phyloP scores from a whole-genome alignment of 169 alveolate species.

The Babesia ovis region DNA sequence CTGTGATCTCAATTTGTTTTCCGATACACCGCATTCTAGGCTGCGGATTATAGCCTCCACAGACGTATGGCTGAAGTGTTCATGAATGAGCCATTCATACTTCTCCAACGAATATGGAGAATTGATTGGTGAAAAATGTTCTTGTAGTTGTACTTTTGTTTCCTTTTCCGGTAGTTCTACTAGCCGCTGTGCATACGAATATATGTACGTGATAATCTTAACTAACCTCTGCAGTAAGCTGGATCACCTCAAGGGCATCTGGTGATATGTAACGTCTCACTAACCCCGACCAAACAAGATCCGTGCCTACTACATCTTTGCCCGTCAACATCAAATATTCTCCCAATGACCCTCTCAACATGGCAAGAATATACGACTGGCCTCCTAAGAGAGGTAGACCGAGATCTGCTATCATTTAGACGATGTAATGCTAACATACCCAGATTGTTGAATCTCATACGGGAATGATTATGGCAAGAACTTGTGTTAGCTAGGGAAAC shows the following conservation, averaged over 20 bases:
- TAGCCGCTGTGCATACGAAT: conserved; percentile 22
- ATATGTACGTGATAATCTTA: neutral
- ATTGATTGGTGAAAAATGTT: conserved; percentile 34
- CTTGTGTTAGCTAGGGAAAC: conserved; percentile 68
- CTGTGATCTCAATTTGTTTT: conserved; percentile 23
- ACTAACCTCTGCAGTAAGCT: conserved; percentile 68
- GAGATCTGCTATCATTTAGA: conserved; percentile 30
- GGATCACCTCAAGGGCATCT: conserved; percentile 67
- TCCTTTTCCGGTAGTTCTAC: conserved; percentile 66
- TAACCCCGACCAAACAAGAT: conserved; percentile 74
- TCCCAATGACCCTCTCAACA: conserved; percentile 74
- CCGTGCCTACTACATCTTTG: conserved; percentile 58
- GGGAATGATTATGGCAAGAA: conserved; percentile 71
- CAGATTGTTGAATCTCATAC: conserved; percentile 19
- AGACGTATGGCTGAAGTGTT: conserved; percentile 30
- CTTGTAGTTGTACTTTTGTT: conserved; percentile 43
- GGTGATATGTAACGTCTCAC: conserved; percentile 73
- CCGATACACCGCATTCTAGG: conserved; percentile 30
- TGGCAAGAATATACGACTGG: conserved; percentile 64
- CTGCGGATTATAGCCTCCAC: conserved; percentile 30
- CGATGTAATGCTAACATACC: conserved; percentile 4
- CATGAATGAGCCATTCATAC: conserved; percentile 48
- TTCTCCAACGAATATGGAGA: conserved; percentile 24
- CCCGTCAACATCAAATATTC: conserved; percentile 76
- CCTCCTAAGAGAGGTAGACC: conserved; percentile 74